Evolutionary conservation across 1,284 basidiomycete species (phyloP), one percentile per base, ranked within the genome.

Genomic region (Limonomyces culmigenus): DNA sequence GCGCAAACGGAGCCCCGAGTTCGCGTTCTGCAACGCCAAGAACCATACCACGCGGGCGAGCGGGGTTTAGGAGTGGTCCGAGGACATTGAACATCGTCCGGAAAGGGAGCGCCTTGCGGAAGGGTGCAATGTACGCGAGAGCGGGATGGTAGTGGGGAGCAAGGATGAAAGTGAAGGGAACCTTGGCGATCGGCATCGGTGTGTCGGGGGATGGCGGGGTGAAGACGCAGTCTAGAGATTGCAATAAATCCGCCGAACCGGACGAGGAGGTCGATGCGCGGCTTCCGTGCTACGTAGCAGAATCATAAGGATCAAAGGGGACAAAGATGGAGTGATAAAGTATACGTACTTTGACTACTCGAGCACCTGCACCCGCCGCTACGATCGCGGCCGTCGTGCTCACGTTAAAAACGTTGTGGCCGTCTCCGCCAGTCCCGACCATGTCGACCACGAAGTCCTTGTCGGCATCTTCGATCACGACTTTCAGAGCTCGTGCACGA

Each of bases 31-130:
- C 84, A 16, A 98, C 84, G 36, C 93, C 93, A 19, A 97, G 67
- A 11, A 98, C 72, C 76, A 96, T 83, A 16, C 86, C 74, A 18
- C 65, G 64, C 0, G 93, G 93, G 14, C 64, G 60, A 1, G 87
- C 83, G 1, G 93, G 95, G 57, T 96, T 97, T 58, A 96, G 83
- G 30, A 97, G 67, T 0, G 93, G 93, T 0, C 95, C 93, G 29
- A 97, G 68, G 40, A 95, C 63, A 59, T 98, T 98, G 71, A 97
- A 97, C 62, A 98, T 78, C 2, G 93, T 97, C 18, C 92, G 84
- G 63, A 96, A 96, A 39, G 91, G 89, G 36, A 98, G 74, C 0
- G 74, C 60, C 47, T 83, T 79, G 37, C 93, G 79, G 48, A 84
- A 74, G 0, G 92, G 89, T 0, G 83, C 86, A 45, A 98, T 67